Conservation (phyloP, 2,329 filamentous ascomycete genomes). For the Acrodontium crateriforme region DNA sequence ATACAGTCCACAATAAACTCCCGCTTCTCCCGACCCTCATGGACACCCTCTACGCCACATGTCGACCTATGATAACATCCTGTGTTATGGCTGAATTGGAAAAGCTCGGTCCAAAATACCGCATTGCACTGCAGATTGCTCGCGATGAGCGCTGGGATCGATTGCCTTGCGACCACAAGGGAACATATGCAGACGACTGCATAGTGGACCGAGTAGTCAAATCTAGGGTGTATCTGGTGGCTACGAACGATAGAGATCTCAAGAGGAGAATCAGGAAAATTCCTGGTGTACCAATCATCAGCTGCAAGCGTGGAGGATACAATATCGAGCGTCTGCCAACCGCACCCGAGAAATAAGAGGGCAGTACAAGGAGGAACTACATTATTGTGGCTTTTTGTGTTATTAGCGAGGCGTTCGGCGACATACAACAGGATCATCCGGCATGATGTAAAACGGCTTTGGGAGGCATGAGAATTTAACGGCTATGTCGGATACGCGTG, state of each 20-base stretch:
- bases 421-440: not conserved
- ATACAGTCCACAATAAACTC: constrained; percentile 83
- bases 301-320: constrained; percentile 79
- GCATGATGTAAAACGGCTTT: no score
- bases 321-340: constrained; percentile 58
- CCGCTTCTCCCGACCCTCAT: constrained; percentile 79
- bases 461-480: no score
- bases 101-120: constrained; percentile 78
- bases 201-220: constrained; percentile 34
- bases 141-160: constrained; percentile 80
- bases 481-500: no score
- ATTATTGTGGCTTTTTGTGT: constrained; percentile 1
- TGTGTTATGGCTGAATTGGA: constrained; percentile 78
- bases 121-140: constrained; percentile 73
- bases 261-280: constrained; percentile 77
- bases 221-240: constrained; percentile 33
- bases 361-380: not conserved
- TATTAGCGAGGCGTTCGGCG: constrained; percentile 10
- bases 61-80: constrained; percentile 72
- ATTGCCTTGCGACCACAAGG: constrained; percentile 80
- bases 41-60: constrained; percentile 87
- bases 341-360: constrained; percentile 3
- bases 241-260: constrained; percentile 58
- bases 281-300: constrained; percentile 62
- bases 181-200: constrained; percentile 77